Evolutionary conservation across 2,329 filamentous ascomycete genomes (phyloP).

Genomic region (Phialophora chinensis): DNA sequence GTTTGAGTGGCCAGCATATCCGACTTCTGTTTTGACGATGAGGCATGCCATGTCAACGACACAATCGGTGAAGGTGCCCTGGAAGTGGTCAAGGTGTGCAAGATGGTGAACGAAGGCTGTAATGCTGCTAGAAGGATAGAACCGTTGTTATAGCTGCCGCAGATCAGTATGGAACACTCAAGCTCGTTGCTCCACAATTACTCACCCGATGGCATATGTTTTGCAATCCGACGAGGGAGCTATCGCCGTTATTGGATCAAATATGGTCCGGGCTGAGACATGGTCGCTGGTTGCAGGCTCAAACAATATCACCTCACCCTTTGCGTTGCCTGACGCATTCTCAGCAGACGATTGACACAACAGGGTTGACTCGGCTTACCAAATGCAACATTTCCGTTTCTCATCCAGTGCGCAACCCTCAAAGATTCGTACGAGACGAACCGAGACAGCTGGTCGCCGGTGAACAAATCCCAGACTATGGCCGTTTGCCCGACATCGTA

Average conservation of each 20-base stretch:
- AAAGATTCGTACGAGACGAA: constrained; percentile 91
- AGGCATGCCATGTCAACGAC: constrained; percentile 91
- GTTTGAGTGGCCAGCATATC: constrained; percentile 97
- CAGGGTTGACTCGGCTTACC: constrained; percentile 66
- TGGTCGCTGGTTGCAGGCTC: constrained; percentile 93
- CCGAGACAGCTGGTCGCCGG: constrained; percentile 86
- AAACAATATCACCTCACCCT: constrained; percentile 93
- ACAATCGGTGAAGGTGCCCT: constrained; percentile 85
- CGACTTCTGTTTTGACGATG: constrained; percentile 92
- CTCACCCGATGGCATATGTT: constrained; percentile 91
- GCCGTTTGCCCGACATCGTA: constrained; percentile 90
- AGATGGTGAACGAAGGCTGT: constrained; percentile 88
- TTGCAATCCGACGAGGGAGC: constrained; percentile 88
- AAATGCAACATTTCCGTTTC: constrained; percentile 94
- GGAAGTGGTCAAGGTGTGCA: constrained; percentile 88
- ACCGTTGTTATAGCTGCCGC: constrained; percentile 84
- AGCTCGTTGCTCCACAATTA: background rate
- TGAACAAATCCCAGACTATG: constrained; percentile 96
- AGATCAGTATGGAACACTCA: constrained; percentile 30
- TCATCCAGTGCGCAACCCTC: constrained; percentile 89
- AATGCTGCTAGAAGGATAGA: constrained; percentile 88
- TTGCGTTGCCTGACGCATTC: constrained; percentile 73
- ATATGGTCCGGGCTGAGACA: constrained; percentile 87
- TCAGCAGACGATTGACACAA: constrained; percentile 18
- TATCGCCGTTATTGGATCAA: constrained; percentile 91